These are phyloP conservation scores for Podaxis sp. DNA, from an alignment of 768 basidiomycete genomes.

Conservation along the genomic window DNA sequence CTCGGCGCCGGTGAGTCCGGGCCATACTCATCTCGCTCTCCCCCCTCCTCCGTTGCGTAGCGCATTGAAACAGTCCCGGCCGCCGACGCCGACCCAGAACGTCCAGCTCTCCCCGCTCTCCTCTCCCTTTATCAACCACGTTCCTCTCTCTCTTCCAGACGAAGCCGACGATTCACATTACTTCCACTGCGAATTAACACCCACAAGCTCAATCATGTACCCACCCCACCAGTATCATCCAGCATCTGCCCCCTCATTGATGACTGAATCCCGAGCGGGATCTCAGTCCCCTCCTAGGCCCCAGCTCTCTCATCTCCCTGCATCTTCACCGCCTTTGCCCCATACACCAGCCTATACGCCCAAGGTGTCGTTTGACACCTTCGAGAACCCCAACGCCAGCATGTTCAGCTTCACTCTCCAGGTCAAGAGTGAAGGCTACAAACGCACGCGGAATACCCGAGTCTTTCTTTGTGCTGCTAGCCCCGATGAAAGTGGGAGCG, in stretches of 20 bases:
- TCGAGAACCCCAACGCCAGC: slow-evolving; percentile 75
- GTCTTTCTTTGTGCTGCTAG: slow-evolving; percentile 90
- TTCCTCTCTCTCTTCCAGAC: slow-evolving; percentile 7
- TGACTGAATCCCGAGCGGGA: not conserved
- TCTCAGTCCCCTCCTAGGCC: slow-evolving; percentile 21
- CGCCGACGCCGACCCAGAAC: slow-evolving; percentile 16
- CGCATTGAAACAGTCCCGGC: slow-evolving; percentile 17
- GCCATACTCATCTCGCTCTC: slow-evolving; percentile 17
- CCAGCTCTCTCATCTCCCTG: slow-evolving; percentile 5
- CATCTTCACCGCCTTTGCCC: slow-evolving; percentile 18
- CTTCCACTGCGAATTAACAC: slow-evolving; percentile 15
- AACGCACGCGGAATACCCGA: slow-evolving; percentile 71
- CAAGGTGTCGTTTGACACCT: slow-evolving; percentile 86
- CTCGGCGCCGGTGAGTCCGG: slow-evolving; percentile 16
- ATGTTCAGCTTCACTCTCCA: slow-evolving; percentile 90
- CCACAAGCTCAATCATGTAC: slow-evolving; percentile 13
- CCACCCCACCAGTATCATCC: not conserved
- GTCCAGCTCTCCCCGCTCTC: slow-evolving; percentile 13
- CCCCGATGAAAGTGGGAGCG: slow-evolving; percentile 81
- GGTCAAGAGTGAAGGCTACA: slow-evolving; percentile 83
- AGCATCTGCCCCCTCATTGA: not conserved
- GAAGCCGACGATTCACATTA: slow-evolving; percentile 12
- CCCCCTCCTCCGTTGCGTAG: slow-evolving; percentile 20
- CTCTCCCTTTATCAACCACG: slow-evolving; percentile 15
- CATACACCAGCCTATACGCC: slow-evolving; percentile 46